Percentiles rank a stretch among this genome's conserved stretches.
phyloP scores from a whole-genome alignment of 2,329 filamentous ascomycete species.

The Claviceps cyperi region DNA sequence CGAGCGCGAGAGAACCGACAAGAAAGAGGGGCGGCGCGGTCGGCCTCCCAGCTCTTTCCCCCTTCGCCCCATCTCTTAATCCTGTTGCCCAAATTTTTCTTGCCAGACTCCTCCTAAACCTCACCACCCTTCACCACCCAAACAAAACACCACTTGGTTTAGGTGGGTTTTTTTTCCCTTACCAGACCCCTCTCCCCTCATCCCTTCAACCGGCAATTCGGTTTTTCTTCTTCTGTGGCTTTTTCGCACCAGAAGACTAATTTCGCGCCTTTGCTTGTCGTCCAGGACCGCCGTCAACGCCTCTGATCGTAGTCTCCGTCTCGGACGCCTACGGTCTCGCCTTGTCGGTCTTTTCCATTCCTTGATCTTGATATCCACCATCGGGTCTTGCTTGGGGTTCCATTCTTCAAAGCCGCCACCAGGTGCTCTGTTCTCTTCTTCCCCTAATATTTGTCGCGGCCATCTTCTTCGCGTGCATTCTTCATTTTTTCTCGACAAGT shows the following conservation, averaged over 20 bases:
- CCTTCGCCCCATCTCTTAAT: conserved; percentile 19
- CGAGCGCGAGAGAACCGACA: not conserved
- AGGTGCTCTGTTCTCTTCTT: conserved; percentile 2
- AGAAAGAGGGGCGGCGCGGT: not conserved
- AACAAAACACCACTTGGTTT: conserved; percentile 18
- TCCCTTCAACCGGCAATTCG: conserved; percentile 18
- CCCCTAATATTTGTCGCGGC: conserved; percentile 4
- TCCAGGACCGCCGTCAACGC: conserved; percentile 14
- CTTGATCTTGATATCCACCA: conserved; percentile 10
- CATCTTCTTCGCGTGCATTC: conserved; percentile 4
- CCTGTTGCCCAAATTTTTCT: conserved; percentile 25
- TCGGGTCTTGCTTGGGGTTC: not conserved
- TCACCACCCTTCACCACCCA: conserved; percentile 23
- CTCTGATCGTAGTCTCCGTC: conserved; percentile 18
- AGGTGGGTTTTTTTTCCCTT: conserved; percentile 18
- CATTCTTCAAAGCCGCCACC: conserved; percentile 12
- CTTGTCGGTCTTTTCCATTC: conserved; percentile 15
- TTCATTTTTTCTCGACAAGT: conserved; percentile 4
- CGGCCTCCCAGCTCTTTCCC: conserved; percentile 12
- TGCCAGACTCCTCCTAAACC: conserved; percentile 21
- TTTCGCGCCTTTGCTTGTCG: conserved; percentile 14
- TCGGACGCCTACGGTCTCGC: conserved; percentile 15
- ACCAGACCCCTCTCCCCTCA: conserved; percentile 16
- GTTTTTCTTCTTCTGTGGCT: conserved; percentile 16
- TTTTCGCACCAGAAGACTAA: conserved; percentile 16